Percentiles rank a stretch among this genome's conserved stretches.
phyloP scores from a whole-genome alignment of 192 early-diverging fungal genomes.

The Linnemannia hyalina region DNA sequence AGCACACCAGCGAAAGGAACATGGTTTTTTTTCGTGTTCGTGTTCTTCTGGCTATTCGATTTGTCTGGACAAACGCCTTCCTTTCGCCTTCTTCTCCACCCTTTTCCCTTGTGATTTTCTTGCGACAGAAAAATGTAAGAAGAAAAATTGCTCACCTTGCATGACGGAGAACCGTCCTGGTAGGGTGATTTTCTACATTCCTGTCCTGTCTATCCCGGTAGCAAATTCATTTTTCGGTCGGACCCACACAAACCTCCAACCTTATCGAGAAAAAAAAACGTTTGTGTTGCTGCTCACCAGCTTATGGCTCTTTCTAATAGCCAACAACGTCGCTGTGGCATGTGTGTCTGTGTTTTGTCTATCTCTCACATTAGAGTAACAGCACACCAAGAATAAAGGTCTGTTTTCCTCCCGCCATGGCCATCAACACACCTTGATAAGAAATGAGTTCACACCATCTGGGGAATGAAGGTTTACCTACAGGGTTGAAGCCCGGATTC shows the following conservation, averaged over 20 bases:
- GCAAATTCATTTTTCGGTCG: not conserved
- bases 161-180: not conserved
- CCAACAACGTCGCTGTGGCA: not conserved
- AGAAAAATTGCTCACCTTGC: not conserved
- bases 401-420: not conserved
- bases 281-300: not conserved
- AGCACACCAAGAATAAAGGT: not conserved
- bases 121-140: not conserved
- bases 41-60: not conserved
- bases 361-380: not conserved
- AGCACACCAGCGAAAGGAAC: not conserved
- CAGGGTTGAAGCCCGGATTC: not conserved
- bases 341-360: not conserved
- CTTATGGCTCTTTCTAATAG: not conserved
- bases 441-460: not conserved
- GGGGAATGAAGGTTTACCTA: not conserved
- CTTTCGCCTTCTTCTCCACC: not conserved
- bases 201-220: not conserved
- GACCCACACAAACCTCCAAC: not conserved
- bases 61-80: not conserved
- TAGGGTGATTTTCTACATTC: not conserved
- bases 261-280: not conserved
- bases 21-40: not conserved
- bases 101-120: not conserved
- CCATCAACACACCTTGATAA: not conserved